These are phyloP conservation scores for Saussurea involucrata DNA, from an alignment of 129 eudicot species.

Conservation along the genomic window DNA sequence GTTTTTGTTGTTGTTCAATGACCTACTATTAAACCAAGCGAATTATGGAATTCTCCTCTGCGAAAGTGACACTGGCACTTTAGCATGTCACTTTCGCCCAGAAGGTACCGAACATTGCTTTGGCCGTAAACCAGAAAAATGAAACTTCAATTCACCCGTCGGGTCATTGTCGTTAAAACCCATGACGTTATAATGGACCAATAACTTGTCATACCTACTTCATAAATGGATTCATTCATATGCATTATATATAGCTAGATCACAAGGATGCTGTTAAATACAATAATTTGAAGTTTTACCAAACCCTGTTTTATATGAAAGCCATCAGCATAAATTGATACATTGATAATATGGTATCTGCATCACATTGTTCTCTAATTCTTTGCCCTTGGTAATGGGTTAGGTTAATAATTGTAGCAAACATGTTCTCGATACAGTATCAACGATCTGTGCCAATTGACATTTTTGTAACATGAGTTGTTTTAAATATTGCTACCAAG, in stretches of 20 bases:
- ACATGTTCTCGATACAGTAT: slow-evolving; percentile 13
- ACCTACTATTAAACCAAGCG: no score
- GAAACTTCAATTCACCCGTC: not conserved
- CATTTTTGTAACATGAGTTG: not conserved
- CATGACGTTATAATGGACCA: not conserved
- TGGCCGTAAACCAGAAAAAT: not conserved
- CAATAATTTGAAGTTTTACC: not conserved
- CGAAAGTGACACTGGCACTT: no score
- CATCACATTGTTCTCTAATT: not conserved
- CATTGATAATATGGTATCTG: not conserved
- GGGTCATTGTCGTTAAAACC: not conserved
- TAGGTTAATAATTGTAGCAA: slow-evolving; percentile 8
- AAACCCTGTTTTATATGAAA: not conserved
- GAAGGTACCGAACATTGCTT: no score
- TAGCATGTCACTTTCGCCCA: no score
- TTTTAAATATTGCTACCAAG: not conserved
- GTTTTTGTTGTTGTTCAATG: not conserved
- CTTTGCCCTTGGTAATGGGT: slow-evolving; percentile 1
- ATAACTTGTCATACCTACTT: not conserved
- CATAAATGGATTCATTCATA: not conserved
- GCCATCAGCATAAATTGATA: not conserved
- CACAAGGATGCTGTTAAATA: not conserved
- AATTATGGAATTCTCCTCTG: no score
- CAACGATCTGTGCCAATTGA: not conserved
- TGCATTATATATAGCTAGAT: not conserved